phyloP scores from a whole-genome alignment of 148 eudicot species.

The Suaeda aralocaspica region DNA sequence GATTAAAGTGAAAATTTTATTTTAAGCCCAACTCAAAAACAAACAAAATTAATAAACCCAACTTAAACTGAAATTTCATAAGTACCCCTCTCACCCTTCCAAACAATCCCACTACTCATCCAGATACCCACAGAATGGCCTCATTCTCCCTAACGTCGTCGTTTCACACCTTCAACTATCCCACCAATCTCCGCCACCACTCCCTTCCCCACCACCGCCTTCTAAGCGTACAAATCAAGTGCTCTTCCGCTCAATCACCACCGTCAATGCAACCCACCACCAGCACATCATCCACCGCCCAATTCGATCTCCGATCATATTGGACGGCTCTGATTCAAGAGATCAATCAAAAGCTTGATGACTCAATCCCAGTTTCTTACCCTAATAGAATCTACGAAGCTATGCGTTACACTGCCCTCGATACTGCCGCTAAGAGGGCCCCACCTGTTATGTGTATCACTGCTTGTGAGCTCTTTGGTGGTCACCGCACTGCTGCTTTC shows the following conservation, averaged over 20 bases:
- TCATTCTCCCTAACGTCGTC: constrained; percentile 34
- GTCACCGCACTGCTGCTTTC: constrained; percentile 70
- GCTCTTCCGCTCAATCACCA: not conserved
- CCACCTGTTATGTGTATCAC: constrained; percentile 94
- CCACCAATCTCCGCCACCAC: constrained; percentile 23
- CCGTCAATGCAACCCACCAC: constrained; percentile 13
- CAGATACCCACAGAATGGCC: constrained; percentile 26
- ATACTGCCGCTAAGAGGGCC: constrained; percentile 75
- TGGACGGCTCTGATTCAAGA: constrained; percentile 63
- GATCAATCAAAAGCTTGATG: constrained; percentile 71
- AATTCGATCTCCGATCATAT: constrained; percentile 62
- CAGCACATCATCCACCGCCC: constrained; percentile 20
- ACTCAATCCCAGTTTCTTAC: constrained; percentile 65
- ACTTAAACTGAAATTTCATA: too few relatives aligned
- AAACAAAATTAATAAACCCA: too few relatives aligned
- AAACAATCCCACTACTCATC: too few relatives aligned
- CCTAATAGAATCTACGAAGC: constrained; percentile 77
- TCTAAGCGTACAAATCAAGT: constrained; percentile 3
- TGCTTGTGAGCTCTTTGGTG: constrained; percentile 86
- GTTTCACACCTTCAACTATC: constrained; percentile 22
- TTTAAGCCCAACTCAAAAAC: too few relatives aligned
- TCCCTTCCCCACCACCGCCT: constrained; percentile 19
- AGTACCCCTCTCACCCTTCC: too few relatives aligned
- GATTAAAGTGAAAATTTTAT: too few relatives aligned
- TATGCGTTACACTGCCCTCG: constrained; percentile 82